A percentile compares a stretch with the other conserved stretches of the same genome.
phyloP scores from a whole-genome alignment of 768 basidiomycete genomes.

The Leccinum sublutescens region DNA sequence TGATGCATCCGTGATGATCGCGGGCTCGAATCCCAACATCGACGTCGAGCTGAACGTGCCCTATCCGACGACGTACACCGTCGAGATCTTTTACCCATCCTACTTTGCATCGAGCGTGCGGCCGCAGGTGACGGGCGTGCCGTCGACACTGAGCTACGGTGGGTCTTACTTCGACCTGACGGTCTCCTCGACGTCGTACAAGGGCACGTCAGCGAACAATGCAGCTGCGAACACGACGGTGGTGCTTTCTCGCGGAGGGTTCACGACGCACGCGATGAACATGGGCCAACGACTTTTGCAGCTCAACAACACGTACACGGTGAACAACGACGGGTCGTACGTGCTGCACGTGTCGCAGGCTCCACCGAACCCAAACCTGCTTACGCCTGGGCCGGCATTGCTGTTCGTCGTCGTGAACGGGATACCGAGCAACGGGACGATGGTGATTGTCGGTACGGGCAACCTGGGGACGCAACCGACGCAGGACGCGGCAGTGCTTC shows the following conservation, averaged over 20 bases:
- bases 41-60: constrained; percentile 65
- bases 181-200: constrained; percentile 63
- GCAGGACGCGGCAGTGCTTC: constrained; percentile 38
- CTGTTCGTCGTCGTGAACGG: constrained; percentile 82
- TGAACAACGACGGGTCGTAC: constrained; percentile 74
- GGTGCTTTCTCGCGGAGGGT: constrained; percentile 79
- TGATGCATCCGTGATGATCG: constrained; percentile 81
- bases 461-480: constrained; percentile 70
- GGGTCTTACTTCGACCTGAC: constrained; percentile 76
- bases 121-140: constrained; percentile 68
- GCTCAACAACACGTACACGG: constrained; percentile 82
- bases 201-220: constrained; percentile 56
- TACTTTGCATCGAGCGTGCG: constrained; percentile 75
- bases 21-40: constrained; percentile 91
- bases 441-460: constrained; percentile 78
- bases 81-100: constrained; percentile 88
- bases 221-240: constrained; percentile 76
- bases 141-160: constrained; percentile 78
- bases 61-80: constrained; percentile 77
- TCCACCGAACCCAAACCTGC: constrained; percentile 80
- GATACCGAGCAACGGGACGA: constrained; percentile 77
- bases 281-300: constrained; percentile 83
- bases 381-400: constrained; percentile 87
- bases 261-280: constrained; percentile 84
- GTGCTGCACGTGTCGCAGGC: constrained; percentile 78